phyloP scores from a whole-genome alignment of 164 flowering plant species.

The Tinospora cordifolia region DNA sequence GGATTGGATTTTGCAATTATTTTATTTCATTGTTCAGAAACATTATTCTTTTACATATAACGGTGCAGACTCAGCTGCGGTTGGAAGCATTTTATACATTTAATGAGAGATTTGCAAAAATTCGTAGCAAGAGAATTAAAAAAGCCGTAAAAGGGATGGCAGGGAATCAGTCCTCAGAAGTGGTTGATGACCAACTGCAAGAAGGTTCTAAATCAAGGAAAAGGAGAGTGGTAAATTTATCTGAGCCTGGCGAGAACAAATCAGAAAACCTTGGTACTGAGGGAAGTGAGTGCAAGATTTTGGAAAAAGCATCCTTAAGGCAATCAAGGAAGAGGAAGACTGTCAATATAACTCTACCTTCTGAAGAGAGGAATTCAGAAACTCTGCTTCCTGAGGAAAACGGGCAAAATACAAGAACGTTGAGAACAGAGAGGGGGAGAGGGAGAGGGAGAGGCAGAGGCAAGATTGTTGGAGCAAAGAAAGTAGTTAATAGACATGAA shows the following conservation, averaged over 20 bases:
- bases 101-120: constrained; percentile 94
- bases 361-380: constrained; percentile 13
- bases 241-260: constrained; percentile 16
- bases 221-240: constrained; percentile 23
- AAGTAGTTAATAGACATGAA: constrained; percentile 18
- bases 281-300: constrained; percentile 9
- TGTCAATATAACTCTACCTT: constrained; percentile 11
- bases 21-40: not conserved
- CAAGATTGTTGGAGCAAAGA: constrained; percentile 21
- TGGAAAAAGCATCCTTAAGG: constrained; percentile 21
- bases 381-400: constrained; percentile 8
- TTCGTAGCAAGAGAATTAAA: constrained; percentile 81
- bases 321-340: constrained; percentile 24
- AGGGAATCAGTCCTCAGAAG: constrained; percentile 35
- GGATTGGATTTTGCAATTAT: not conserved
- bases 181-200: constrained; percentile 31
- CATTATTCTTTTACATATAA: not conserved
- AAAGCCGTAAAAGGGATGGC: constrained; percentile 82
- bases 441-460: constrained; percentile 31
- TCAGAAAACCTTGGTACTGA: constrained; percentile 16
- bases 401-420: constrained; percentile 8
- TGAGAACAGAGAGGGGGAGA: constrained; percentile 24
- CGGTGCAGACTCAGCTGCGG: constrained; percentile 79
- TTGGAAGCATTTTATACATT: constrained; percentile 92
- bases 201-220: constrained; percentile 27